Base-by-base conservation (phyloP, 768 basidiomycete species). In the Mycena alexandri region DNA sequence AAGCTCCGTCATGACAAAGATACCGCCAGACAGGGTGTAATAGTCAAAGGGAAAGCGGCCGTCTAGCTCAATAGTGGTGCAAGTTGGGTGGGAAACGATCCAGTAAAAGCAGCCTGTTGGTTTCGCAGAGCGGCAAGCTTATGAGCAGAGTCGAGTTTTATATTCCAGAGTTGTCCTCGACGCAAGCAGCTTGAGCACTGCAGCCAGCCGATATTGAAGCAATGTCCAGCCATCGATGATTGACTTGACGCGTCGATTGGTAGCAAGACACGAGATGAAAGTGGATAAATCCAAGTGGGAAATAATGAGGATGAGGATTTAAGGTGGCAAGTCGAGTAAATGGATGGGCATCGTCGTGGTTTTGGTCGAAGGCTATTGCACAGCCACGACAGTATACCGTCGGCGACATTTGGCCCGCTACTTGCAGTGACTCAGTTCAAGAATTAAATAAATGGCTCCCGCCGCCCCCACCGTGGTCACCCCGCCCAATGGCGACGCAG, bases 401-500 rank as follows among this genome's bases (percentile, higher is more conserved):
- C 7, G 34, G 34, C n/a, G n/a, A n/a, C n/a, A n/a, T n/a, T n/a
- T n/a, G n/a, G n/a, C n/a, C n/a, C n/a, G n/a, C n/a, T n/a, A n/a
- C n/a, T n/a, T n/a, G n/a, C n/a, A n/a, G n/a, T n/a, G n/a, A n/a
- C n/a, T n/a, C n/a, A n/a, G n/a, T n/a, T n/a, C n/a, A n/a, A n/a
- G n/a, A 29, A 29, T 29, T 29, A 6, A 29, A 29, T 29, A 29
- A n/a, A 29, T 29, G 29, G 29, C 29, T 29, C 29, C 25, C 42
- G 12, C 29, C 9, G 10, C 42, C 2, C 25, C 46, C 7, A 48
- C 33, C 16, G 21, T 55, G 10, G 38, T 38, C 33, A 13, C 61
- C 19, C 54, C 58, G 42, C 54, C 44, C 19, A 63, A 65, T 19
- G 50, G 43, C 3, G 68, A 65, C 36, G 50, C 41, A 5, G 68